Base-by-base conservation (phyloP, 192 early-diverging fungal genomes). In the Oehlia diaphana region DNA sequence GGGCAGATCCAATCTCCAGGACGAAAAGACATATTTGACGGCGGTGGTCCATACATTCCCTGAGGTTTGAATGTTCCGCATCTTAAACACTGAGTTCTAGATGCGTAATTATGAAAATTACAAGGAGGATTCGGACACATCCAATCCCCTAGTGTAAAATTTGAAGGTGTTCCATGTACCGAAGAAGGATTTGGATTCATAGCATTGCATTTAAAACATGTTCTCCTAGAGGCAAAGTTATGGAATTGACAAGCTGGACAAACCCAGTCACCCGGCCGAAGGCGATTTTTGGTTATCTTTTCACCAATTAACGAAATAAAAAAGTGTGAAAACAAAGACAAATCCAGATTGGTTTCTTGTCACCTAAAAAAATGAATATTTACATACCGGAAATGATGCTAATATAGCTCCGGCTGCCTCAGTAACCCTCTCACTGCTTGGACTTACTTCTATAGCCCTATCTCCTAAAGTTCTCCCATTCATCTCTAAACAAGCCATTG, bases 1-100 rank as follows among this genome's bases (percentile, higher is more conserved):
- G 90, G 86, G 80, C 94, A 95, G 63, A 91, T 91, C 93, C 92
- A 94, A 81, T 93, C 92, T 13, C 93, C 94, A 13, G 88, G 88
- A 35, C 89, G 82, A 79, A 91, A 89, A 9, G 85, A 74, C 47
- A 85, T 83, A n/a, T 77, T 81, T 19, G 80, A 74, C 28, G 79
- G 76, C 7, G 77, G 42, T 9, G 84, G 80, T 1, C 81, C 83
- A 23, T 81, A 82, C 14, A 80, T 81, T 12, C 74, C 78, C 7
- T 82, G 66, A 31, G 89, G 86, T 72, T 86, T 83, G 28, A 77
- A 78, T 5, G 85, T 74, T 2, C 83, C 80, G 66, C 92, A 92
- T 64, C 81, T 81, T 28, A 88, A 79, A 69, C 92, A 92, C 42
- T 90, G 87, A 2, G 82, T 86, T 16, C 91, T 86, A 1, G 88